These are phyloP conservation scores for Solanum okadae DNA, from an alignment of 257 asterid species.

Conservation along the genomic window DNA sequence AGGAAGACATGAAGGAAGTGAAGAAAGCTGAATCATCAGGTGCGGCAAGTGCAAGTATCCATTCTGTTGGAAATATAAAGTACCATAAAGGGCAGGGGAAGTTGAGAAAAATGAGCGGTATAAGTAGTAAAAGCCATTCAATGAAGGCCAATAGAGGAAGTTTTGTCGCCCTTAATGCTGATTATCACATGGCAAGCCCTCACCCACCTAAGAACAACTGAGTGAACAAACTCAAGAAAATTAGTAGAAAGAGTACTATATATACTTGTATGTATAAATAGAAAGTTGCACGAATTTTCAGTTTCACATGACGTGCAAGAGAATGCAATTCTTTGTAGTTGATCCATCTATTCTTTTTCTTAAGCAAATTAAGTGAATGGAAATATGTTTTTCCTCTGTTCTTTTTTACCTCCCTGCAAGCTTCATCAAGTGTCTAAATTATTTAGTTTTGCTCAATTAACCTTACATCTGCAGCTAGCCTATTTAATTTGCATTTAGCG, in stretches of 20 bases:
- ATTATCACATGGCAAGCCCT: slow-evolving; percentile 46
- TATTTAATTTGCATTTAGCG: background rate
- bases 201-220: slow-evolving; percentile 71
- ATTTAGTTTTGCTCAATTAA: background rate
- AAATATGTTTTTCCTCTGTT: background rate
- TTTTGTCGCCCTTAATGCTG: slow-evolving; percentile 43
- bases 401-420: background rate
- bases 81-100: background rate
- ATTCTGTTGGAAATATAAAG: slow-evolving; percentile 10
- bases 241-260: background rate
- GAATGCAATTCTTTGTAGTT: background rate
- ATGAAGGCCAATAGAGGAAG: slow-evolving; percentile 16
- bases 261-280: slow-evolving; percentile 26
- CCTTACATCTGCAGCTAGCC: background rate
- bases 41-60: background rate
- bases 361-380: background rate
- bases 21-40: background rate
- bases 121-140: background rate
- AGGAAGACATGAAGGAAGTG: background rate
- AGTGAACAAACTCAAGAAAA: too few relatives aligned
- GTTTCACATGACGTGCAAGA: background rate
- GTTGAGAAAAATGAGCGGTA: slow-evolving; percentile 16
- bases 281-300: slow-evolving; percentile 1
- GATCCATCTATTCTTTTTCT: background rate
- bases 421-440: background rate